Base-by-base conservation (phyloP, 2,329 filamentous ascomycete species). In the Coniochaeta prunicola region DNA sequence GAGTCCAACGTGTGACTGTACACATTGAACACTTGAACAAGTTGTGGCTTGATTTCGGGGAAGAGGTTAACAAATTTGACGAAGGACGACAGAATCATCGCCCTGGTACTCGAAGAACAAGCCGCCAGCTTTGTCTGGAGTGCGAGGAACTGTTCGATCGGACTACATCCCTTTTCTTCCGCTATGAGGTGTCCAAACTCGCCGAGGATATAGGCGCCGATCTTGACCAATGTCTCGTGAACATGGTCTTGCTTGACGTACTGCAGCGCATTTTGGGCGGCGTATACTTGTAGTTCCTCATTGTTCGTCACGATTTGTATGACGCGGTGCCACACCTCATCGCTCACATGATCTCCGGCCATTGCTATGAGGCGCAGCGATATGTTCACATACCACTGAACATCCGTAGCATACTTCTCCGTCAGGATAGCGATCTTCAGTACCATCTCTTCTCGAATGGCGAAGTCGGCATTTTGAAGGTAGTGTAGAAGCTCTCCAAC, bases 301-400 rank as follows among this genome's bases (percentile, higher is more conserved):
- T 99, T 99, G 78, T 99, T 99, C 58, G 94, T 97, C 60, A 97
- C 92, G 66, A 99, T 97, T 72, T 99, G 94, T 63, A 96, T 97
- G 59, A 99, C 93, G 66, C 94, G 87, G 72, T 99, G 94, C 94
- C 94, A 99, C 19, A 99, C 94, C 75, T 99, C 94, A 63, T 99
- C 96, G 73, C 93, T 97, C 65, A 99, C 93, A 72, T 99, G 94
- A 69, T 99, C 94, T 65, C 94, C 94, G 3, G 96, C 94, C 85
- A 97, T 92, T 60, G 93, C 92, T 60, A 99, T 92, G 57, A 99
- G 83, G 59, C 93, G 87, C 64, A 99, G 80, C 12, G 94, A 96
- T 65, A 97, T 97, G 70, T 99, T 93, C 62, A 99, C 96, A 73
- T 99, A 99, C 94, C 94, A 99, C 76, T 97, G 93, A 21, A 96